phyloP scores from a whole-genome alignment of 129 eudicot genomes.

The Ambrosia artemisiifolia region DNA sequence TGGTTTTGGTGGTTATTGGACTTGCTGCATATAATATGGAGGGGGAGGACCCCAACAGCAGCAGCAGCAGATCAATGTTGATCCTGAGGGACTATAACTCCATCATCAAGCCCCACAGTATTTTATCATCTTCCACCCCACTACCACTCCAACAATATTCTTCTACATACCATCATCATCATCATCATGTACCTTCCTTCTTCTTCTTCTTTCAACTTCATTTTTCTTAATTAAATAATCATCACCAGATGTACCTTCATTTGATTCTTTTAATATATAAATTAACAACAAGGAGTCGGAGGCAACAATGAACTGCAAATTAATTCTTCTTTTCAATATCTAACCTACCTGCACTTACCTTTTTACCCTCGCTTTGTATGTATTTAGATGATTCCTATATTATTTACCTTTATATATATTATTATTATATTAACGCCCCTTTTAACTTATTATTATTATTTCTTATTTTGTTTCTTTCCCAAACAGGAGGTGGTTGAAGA shows the following conservation, averaged over 20 bases:
- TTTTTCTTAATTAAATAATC: no score
- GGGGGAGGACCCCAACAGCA: not conserved
- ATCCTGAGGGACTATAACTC: constrained; percentile 28
- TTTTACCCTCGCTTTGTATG: constrained; percentile 15
- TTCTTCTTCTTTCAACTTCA: not conserved
- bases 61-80: not conserved
- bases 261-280: not conserved
- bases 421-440: no score
- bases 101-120: constrained; percentile 31
- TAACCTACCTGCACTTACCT: constrained; percentile 9
- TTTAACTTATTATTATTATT: no score
- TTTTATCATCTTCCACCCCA: constrained; percentile 40
- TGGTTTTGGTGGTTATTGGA: no score
- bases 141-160: not conserved
- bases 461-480: no score
- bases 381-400: constrained; percentile 1
- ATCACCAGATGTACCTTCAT: no score
- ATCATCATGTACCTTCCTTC: no score
- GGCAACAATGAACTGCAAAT: constrained; percentile 11
- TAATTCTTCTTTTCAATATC: constrained; percentile 1
- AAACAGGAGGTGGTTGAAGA: constrained; percentile 81
- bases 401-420: constrained; percentile 1
- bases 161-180: constrained; percentile 23
- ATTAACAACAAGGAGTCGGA: constrained; percentile 24
- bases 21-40: not conserved